These are phyloP conservation scores for Arthroderma sp. DNA, from an alignment of 2,329 filamentous ascomycete species.

Conservation along the genomic window DNA sequence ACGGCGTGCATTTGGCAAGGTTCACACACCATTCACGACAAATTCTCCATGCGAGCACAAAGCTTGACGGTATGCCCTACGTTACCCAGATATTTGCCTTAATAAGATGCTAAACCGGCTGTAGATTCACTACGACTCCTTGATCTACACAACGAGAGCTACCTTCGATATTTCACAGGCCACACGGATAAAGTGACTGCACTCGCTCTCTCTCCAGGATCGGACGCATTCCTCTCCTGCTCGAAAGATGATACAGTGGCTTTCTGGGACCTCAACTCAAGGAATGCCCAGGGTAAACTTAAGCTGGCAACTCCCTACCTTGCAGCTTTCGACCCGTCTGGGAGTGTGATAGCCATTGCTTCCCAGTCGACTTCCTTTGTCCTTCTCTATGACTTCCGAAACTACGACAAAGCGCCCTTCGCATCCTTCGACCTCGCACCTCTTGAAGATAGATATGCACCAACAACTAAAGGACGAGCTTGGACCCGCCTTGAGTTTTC, in stretches of 20 bases:
- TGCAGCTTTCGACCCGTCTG: slow-evolving; percentile 82
- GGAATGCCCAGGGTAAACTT: slow-evolving; percentile 67
- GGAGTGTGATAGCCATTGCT: slow-evolving; percentile 79
- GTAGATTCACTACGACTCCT: slow-evolving; percentile 75
- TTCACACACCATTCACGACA: slow-evolving; percentile 88
- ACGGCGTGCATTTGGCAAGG: slow-evolving; percentile 83
- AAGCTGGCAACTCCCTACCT: slow-evolving; percentile 72
- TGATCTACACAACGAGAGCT: slow-evolving; percentile 84
- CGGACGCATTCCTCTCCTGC: slow-evolving; percentile 85
- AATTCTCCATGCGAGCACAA: slow-evolving; percentile 91
- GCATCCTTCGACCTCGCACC: slow-evolving; percentile 63
- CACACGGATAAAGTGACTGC: slow-evolving; percentile 76
- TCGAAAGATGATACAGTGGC: slow-evolving; percentile 82
- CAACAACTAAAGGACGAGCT: slow-evolving; percentile 36
- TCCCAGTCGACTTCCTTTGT: slow-evolving; percentile 68
- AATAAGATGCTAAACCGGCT: slow-evolving; percentile 2
- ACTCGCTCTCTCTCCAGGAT: slow-evolving; percentile 70
- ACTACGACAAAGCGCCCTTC: slow-evolving; percentile 87
- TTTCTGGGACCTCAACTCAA: slow-evolving; percentile 76
- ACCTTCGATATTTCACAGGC: slow-evolving; percentile 90
- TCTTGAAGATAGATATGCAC: slow-evolving; percentile 44
- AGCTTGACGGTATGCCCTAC: slow-evolving; percentile 59
- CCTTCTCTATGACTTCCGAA: slow-evolving; percentile 82
- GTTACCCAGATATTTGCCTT: background rate
- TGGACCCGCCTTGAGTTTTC: slow-evolving; percentile 94